A percentile compares a stretch with the other conserved stretches of the same genome.
These are phyloP conservation scores for Xylaria longipes DNA, from an alignment of 495 filamentous ascomycete genomes.

Conservation along the genomic window DNA sequence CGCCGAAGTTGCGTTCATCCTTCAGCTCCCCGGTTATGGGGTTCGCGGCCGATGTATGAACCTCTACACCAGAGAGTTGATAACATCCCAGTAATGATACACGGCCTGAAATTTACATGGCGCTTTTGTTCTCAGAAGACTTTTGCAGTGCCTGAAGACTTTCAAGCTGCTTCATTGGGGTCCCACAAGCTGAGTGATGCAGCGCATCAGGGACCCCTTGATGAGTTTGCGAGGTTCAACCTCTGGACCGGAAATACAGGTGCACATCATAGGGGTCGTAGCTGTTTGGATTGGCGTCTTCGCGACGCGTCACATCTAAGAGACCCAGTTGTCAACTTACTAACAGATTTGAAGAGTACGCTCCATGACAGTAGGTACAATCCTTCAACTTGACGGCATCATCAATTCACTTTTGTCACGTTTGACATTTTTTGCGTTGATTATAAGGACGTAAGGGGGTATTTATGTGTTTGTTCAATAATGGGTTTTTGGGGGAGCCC, in stretches of 20 bases:
- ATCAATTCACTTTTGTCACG: no score
- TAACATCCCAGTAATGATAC: no score
- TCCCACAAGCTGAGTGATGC: background rate
- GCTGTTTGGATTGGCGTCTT: background rate
- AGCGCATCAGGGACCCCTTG: background rate
- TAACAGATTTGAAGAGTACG: background rate
- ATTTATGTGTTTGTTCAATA: no score
- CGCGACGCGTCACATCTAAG: background rate
- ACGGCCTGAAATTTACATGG: background rate
- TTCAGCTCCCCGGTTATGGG: no score
- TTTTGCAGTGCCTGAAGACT: background rate
- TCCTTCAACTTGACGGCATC: no score
- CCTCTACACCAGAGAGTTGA: no score
- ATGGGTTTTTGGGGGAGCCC: no score
- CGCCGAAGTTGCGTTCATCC: no score
- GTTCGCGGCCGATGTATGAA: no score
- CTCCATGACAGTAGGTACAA: background rate
- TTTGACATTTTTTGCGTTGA: no score
- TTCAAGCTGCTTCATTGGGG: background rate
- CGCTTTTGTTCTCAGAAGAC: background rate
- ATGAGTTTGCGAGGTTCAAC: constrained; percentile 5
- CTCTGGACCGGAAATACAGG: background rate
- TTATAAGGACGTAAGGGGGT: no score
- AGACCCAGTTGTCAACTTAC: background rate
- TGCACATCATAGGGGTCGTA: background rate